phyloP scores from a whole-genome alignment of 495 filamentous ascomycete species.

The Hyaloscypha variabilis region DNA sequence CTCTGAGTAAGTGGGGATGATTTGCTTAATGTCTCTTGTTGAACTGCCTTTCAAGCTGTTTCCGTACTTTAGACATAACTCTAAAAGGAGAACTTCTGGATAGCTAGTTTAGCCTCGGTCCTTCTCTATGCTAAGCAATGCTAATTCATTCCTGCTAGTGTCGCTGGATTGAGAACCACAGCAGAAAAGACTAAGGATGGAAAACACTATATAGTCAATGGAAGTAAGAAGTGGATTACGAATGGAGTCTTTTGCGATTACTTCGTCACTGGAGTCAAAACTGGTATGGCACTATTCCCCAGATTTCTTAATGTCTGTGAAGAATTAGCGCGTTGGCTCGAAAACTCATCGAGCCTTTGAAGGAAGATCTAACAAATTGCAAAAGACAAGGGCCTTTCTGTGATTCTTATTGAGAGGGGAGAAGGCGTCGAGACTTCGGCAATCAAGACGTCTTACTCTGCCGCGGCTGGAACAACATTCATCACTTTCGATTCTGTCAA shows the following conservation, averaged over 20 bases:
- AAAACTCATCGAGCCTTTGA: not conserved
- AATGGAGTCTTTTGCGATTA: slow-evolving; percentile 68
- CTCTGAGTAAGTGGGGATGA: slow-evolving; percentile 60
- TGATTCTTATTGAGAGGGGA: slow-evolving; percentile 73
- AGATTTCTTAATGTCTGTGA: not conserved
- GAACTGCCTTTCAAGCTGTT: no score
- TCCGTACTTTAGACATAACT: no score
- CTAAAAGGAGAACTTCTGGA: not conserved
- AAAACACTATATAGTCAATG: slow-evolving; percentile 83
- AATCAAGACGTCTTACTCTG: slow-evolving; percentile 87
- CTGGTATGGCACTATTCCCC: slow-evolving; percentile 32
- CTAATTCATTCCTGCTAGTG: slow-evolving; percentile 31
- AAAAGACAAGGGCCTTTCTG: slow-evolving; percentile 73
- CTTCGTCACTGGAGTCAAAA: slow-evolving; percentile 81
- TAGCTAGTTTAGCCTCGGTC: not conserved
- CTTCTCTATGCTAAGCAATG: not conserved
- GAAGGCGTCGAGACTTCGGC: slow-evolving; percentile 73
- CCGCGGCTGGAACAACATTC: slow-evolving; percentile 76
- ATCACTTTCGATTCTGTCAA: slow-evolving; percentile 81
- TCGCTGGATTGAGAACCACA: slow-evolving; percentile 80
- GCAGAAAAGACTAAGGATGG: slow-evolving; percentile 81
- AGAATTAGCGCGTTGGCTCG: no score
- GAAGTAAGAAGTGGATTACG: slow-evolving; percentile 94
- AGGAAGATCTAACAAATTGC: not conserved
- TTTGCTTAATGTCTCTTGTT: no score